Base-by-base conservation (phyloP, 2,329 filamentous ascomycete genomes). In the Penicillium sp. region DNA sequence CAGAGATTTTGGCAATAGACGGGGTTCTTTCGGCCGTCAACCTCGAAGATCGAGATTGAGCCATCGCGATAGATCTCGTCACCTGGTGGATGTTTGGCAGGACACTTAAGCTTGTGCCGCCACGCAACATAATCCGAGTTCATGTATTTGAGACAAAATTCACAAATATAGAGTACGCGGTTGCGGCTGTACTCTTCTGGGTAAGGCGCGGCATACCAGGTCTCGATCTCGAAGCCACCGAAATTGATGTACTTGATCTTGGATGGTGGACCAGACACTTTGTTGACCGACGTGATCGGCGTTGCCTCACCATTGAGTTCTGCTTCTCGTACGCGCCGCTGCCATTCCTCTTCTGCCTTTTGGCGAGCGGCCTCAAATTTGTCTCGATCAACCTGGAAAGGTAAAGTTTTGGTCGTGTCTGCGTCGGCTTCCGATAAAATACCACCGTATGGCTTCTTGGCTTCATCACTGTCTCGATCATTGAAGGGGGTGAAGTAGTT, bases 221-320 rank as follows among this genome's bases (percentile, higher is more conserved):
- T 99, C 71, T 99, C 94, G 65, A 99, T 99, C 73, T 99, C 94
- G 82, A 89, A 95, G 48, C 92, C 91, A 42, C 94, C 94, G 76
- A 99, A 97, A 67, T 96, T 94, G 77, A 99, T 96, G 75, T 92
- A 97, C 73, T 97, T 95, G 71, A 99, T 97, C 75, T 97, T 94
- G 72, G 92, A 97, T 4, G 91, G 90, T 24, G 91, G 91, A 0
- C 90, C 91, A n/a, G 87, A 86, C 3, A 88, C 79, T 69, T 96
- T 96, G 63, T 96, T 96, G 63, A 87, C 86, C 16, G 85, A 78
- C 67, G 86, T 88, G 65, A 86, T 87, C 19, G 81, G 75, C 13
- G 85, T 83, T 14, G 82, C 79, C 40, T 86, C 85, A n/a, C 79
- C 77, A 56, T 85, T 86, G 24, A 84, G 83, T 62, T 92, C 87